Percentiles rank a stretch among this genome's conserved stretches.
phyloP scores from a whole-genome alignment of 2,329 filamentous ascomycete genomes.

The Penicillium sp. region DNA sequence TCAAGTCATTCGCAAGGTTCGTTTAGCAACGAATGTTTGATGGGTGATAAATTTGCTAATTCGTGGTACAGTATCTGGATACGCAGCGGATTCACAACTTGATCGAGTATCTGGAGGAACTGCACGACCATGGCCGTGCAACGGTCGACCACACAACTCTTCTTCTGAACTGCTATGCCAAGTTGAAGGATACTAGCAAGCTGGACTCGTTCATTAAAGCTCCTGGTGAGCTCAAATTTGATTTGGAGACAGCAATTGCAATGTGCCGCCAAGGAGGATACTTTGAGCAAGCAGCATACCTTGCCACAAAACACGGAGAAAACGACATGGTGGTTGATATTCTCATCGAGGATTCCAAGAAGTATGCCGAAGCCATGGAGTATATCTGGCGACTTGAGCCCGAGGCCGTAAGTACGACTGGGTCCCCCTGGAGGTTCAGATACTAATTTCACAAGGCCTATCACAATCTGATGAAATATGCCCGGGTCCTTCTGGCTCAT shows the following conservation, averaged over 20 bases:
- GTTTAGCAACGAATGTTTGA: not conserved
- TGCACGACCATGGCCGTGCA: conserved; percentile 89
- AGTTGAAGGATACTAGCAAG: conserved; percentile 94
- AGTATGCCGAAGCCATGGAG: conserved; percentile 78
- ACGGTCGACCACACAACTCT: conserved; percentile 94
- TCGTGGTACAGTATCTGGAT: conserved; percentile 66
- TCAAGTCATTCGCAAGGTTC: conserved; percentile 85
- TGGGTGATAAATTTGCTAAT: conserved; percentile 15
- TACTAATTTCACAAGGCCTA: conserved; percentile 60
- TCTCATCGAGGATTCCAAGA: conserved; percentile 88
- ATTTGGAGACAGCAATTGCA: conserved; percentile 90
- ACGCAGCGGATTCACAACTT: conserved; percentile 96
- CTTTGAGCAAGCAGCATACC: conserved; percentile 90
- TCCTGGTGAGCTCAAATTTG: conserved; percentile 82
- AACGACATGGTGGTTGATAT: conserved; percentile 93
- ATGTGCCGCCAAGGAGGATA: conserved; percentile 98
- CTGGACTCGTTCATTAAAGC: conserved; percentile 95
- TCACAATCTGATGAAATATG: conserved; percentile 88
- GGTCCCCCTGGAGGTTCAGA: conserved; percentile 2
- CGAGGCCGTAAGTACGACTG: conserved; percentile 54
- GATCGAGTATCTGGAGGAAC: conserved; percentile 92
- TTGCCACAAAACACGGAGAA: conserved; percentile 90
- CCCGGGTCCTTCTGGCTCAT: conserved; percentile 81
- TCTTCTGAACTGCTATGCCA: conserved; percentile 93
- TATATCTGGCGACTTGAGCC: conserved; percentile 88